Conservation (phyloP, 192 early-diverging fungal species). For the Coemansia sp. region DNA sequence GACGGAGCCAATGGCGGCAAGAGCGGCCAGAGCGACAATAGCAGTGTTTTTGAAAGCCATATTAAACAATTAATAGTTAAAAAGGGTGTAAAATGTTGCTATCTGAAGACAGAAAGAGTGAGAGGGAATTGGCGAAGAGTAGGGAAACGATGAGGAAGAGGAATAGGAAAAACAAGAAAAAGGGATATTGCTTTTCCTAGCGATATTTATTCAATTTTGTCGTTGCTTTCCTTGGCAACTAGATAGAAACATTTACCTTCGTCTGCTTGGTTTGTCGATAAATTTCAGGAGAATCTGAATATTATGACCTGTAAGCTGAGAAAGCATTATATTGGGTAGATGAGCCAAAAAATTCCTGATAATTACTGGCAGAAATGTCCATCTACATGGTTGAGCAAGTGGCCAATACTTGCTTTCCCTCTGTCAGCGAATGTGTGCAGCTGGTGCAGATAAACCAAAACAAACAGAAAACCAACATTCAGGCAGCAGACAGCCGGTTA, state of each 20-base stretch:
- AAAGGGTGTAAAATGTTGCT: not conserved
- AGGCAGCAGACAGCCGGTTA: no score
- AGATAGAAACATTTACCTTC: not conserved
- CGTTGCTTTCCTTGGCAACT: not conserved
- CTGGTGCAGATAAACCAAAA: not conserved
- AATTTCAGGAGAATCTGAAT: not conserved
- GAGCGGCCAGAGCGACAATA: slow-evolving; percentile 9
- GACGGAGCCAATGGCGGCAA: slow-evolving; percentile 8
- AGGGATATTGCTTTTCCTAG: not conserved
- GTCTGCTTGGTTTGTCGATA: not conserved
- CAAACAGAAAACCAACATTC: not conserved
- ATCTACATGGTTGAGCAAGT: not conserved
- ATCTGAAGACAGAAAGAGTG: not conserved
- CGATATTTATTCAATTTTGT: not conserved
- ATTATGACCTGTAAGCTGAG: not conserved
- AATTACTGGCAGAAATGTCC: not conserved
- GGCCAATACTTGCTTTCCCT: not conserved
- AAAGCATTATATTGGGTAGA: not conserved
- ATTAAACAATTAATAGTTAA: not conserved
- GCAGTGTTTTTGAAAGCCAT: not conserved
- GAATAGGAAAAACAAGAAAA: not conserved
- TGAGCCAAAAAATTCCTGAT: not conserved
- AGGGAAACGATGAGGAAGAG: not conserved
- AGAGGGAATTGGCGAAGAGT: not conserved
- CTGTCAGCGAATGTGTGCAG: not conserved